Evolutionary conservation across 2,329 filamentous ascomycete species (phyloP), one percentile per base, ranked within the genome.

Genomic region (Aureobasidium namibiae): DNA sequence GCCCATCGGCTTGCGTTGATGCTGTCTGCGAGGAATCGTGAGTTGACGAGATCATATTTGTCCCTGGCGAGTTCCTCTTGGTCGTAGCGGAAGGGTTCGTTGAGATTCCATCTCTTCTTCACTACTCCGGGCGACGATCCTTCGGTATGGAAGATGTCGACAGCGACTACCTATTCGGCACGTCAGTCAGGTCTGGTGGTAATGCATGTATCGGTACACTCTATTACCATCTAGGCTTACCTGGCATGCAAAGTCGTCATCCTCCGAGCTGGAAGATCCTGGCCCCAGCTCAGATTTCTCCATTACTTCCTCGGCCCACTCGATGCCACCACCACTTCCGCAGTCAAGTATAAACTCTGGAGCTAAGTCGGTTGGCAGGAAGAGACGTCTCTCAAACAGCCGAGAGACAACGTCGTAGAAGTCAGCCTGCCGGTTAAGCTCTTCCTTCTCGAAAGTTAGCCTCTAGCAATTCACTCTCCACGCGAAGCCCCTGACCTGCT

Each of bases 11-110:
- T 75, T 60, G 78, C 75, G 67, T 92, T 80, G 66, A 95, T 88
- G 0, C 89, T 90, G 23, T 83, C 84, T 64, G 82, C 78, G 71
- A 90, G 76, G 73, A 88, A 80, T 65, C 85, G 83, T 65, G 89
- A 95, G 67, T 96, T 88, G 53, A 95, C 84, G 56, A 96, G 75
- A 66, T 96, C 89, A 75, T 95, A 96, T 59, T 78, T 68, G 85
- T 86, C 54, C 3, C 63, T 66, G 29, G 56, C 42, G 29, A 72
- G 62, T 18, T 58, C 56, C 26, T 63, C 60, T 9, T 61, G 42
- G 36, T 64, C 63, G 36, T 62, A 46, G 29, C 65, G 63, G 48
- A 72, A 70, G 6, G 65, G 60, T 24, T 62, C 66, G 48, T 72
- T 72, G n/a, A 72, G 60, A 48, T 72, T 71, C 67, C 69, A 72